phyloP scores from a whole-genome alignment of 139 green algal species.

The Micromonas commoda region DNA sequence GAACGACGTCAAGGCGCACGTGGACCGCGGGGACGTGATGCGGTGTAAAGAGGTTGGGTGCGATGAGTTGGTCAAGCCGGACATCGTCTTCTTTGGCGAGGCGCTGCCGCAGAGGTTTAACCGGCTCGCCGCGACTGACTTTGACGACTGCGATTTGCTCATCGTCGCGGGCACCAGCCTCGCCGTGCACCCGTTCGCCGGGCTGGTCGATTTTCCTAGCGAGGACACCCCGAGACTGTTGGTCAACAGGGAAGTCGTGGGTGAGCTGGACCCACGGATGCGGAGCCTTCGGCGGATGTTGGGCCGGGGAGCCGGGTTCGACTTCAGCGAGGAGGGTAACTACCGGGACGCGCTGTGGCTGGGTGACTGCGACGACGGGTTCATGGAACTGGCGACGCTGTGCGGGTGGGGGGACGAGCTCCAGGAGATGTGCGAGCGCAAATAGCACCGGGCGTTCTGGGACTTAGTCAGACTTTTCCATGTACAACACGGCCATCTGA shows the following conservation, averaged over 20 bases:
- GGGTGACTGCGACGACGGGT: constrained; percentile 60
- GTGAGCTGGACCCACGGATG: constrained; percentile 30
- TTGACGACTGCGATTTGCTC: constrained; percentile 60
- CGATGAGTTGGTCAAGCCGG: constrained; percentile 69
- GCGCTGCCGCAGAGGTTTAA: constrained; percentile 63
- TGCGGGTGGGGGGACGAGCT: constrained; percentile 62
- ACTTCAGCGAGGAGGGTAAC: constrained; percentile 44
- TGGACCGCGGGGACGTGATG: constrained; percentile 29
- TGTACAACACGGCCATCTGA: too few species aligned
- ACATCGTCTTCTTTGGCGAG: constrained; percentile 89
- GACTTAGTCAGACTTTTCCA: too few species aligned
- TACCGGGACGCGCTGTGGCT: constrained; percentile 52
- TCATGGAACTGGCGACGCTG: constrained; percentile 44
- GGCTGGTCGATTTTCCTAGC: constrained; percentile 39
- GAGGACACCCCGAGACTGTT: constrained; percentile 53
- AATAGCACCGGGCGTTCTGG: too few species aligned
- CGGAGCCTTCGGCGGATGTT: not conserved
- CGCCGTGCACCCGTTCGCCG: constrained; percentile 62
- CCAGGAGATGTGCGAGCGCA: constrained; percentile 33
- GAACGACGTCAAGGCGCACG: constrained; percentile 42
- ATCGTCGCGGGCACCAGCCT: constrained; percentile 78
- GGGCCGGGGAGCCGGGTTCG: constrained; percentile 37
- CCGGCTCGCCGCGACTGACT: constrained; percentile 34
- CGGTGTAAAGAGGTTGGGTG: constrained; percentile 43
- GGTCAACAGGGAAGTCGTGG: constrained; percentile 70